Conservation (phyloP, 2,329 filamentous ascomycete species). For the Aspergillus sp. region DNA sequence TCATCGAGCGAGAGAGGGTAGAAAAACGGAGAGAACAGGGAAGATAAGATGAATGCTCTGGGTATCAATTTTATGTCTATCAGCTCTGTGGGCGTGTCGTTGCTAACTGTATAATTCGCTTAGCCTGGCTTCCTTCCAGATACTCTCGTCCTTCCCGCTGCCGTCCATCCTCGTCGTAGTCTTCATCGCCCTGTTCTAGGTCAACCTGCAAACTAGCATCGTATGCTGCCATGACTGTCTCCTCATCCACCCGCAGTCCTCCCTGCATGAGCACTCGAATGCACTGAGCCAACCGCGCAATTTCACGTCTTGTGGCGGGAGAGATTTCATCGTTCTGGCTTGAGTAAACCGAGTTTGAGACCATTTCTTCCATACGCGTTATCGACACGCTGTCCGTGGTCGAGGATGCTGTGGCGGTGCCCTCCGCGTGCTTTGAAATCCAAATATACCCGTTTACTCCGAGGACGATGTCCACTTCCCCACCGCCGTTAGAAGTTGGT, state of each 20-base stretch:
- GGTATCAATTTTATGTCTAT: slow-evolving; percentile 3
- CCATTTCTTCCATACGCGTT: slow-evolving; percentile 83
- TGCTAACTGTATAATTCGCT: slow-evolving; percentile 37
- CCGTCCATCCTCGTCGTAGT: slow-evolving; percentile 33
- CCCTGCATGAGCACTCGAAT: slow-evolving; percentile 80
- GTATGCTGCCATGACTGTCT: slow-evolving; percentile 80
- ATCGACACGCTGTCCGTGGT: slow-evolving; percentile 61
- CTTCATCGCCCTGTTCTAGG: slow-evolving; percentile 41
- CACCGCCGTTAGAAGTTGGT: slow-evolving; percentile 44
- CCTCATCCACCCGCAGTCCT: slow-evolving; percentile 83
- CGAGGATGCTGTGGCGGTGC: slow-evolving; percentile 39
- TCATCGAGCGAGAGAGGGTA: neutral
- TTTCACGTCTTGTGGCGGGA: slow-evolving; percentile 77
- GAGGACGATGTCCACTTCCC: slow-evolving; percentile 77
- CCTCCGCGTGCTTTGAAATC: slow-evolving; percentile 80
- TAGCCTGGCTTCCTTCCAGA: slow-evolving; percentile 41
- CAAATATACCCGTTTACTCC: slow-evolving; percentile 98
- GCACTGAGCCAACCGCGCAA: slow-evolving; percentile 77
- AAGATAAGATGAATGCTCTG: slow-evolving; percentile 6
- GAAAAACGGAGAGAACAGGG: neutral
- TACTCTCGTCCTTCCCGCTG: slow-evolving; percentile 42
- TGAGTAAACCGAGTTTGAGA: slow-evolving; percentile 84
- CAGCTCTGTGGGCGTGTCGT: slow-evolving; percentile 15
- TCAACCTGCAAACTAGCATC: slow-evolving; percentile 73
- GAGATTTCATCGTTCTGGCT: slow-evolving; percentile 89